A percentile compares a stretch with the other conserved stretches of the same genome.
Conservation (phyloP, 2,329 filamentous ascomycete genomes). For the Knufia fluminis region DNA sequence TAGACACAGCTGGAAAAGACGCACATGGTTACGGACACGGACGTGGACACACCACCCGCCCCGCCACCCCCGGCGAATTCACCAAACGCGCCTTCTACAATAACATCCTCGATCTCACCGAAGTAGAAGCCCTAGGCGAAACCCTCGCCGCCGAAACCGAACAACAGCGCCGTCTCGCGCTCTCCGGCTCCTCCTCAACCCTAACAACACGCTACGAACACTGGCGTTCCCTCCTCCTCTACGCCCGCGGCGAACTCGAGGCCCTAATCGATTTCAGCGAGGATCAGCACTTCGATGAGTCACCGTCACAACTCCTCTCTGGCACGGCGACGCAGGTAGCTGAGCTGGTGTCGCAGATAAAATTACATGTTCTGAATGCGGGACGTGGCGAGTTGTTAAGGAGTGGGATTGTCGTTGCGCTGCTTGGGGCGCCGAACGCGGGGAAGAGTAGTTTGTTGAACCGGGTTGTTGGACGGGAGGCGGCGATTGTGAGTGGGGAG, state of each 20-base stretch:
- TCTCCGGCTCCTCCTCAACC: constrained; percentile 62
- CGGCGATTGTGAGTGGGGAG: constrained; percentile 87
- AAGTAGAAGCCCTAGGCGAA: constrained; percentile 60
- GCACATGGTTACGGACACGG: too few relatives aligned
- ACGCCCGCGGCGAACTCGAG: constrained; percentile 82
- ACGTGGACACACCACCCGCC: too few relatives aligned
- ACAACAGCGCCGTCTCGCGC: constrained; percentile 79
- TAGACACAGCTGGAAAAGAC: too few relatives aligned
- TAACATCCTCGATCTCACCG: constrained; percentile 71
- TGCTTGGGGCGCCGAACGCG: constrained; percentile 85
- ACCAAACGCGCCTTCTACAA: constrained; percentile 87
- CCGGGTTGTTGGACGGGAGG: constrained; percentile 77
- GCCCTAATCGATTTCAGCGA: constrained; percentile 95
- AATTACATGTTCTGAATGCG: constrained; percentile 63
- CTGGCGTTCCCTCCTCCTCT: constrained; percentile 69
- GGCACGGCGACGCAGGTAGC: constrained; percentile 60
- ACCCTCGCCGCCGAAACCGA: constrained; percentile 65
- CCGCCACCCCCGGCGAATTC: constrained; percentile 92
- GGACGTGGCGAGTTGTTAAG: constrained; percentile 74
- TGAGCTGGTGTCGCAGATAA: constrained; percentile 53
- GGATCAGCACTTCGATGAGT: constrained; percentile 93
- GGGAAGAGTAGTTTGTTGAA: constrained; percentile 95
- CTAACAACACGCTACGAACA: constrained; percentile 68
- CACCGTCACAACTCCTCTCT: constrained; percentile 59
- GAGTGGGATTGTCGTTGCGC: constrained; percentile 73